Conservation (phyloP, 148 eudicot genomes). For the Simmondsia chinensis region DNA sequence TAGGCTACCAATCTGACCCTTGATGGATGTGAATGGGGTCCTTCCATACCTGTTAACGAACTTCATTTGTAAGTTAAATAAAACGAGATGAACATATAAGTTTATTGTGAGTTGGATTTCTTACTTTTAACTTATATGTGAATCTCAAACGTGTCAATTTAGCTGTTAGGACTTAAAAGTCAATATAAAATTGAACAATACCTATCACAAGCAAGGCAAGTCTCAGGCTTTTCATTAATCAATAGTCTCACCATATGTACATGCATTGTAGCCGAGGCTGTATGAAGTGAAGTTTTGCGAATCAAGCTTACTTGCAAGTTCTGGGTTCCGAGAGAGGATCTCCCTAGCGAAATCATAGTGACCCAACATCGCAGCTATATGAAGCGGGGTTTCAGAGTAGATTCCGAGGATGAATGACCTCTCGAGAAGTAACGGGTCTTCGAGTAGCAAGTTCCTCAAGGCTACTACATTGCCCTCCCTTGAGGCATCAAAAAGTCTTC, state of each 20-base stretch:
- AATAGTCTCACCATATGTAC: constrained; percentile 6
- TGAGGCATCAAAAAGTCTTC: background rate
- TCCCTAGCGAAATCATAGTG: constrained; percentile 11
- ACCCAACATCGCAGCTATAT: constrained; percentile 17
- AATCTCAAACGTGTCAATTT: too few species aligned
- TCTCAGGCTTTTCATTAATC: background rate
- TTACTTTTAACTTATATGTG: too few species aligned
- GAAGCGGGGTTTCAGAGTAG: constrained; percentile 13
- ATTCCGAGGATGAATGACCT: background rate
- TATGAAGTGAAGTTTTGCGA: constrained; percentile 11
- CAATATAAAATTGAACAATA: too few species aligned
- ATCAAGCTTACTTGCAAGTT: constrained; percentile 15
- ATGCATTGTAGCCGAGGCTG: background rate
- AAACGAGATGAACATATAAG: constrained; percentile 5
- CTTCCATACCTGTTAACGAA: constrained; percentile 15
- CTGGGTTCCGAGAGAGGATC: constrained; percentile 13
- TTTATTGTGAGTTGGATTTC: too few species aligned
- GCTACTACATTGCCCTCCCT: background rate
- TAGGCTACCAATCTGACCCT: constrained; percentile 9
- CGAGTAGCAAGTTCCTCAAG: constrained; percentile 3
- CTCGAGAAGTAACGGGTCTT: constrained; percentile 17
- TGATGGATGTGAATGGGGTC: constrained; percentile 18
- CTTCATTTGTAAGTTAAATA: background rate
- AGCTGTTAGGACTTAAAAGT: too few species aligned
- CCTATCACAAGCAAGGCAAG: constrained; percentile 6